Conservation (phyloP, 148 eudicot genomes). For the Diospyros lotus region DNA sequence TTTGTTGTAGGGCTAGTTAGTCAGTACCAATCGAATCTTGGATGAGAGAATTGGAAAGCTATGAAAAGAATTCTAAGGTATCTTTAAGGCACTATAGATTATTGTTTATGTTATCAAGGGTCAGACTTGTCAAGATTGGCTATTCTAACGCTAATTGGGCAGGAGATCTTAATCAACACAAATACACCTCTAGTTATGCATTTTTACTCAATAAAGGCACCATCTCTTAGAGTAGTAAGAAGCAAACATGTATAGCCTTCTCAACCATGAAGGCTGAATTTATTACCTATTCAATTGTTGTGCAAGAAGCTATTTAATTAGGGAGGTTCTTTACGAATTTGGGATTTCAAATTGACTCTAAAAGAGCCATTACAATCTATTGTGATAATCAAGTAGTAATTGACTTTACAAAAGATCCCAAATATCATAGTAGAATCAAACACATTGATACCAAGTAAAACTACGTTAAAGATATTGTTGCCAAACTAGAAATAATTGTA, state of each 20-base stretch:
- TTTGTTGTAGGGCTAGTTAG: neutral
- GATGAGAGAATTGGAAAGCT: neutral
- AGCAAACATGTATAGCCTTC: neutral
- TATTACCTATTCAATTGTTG: neutral
- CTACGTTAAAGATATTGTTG: too few relatives aligned
- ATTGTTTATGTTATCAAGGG: neutral
- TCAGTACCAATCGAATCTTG: neutral
- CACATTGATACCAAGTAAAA: too few relatives aligned
- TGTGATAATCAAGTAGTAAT: neutral
- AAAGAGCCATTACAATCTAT: neutral
- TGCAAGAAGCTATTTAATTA: neutral
- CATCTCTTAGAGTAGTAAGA: neutral
- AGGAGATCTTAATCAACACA: neutral
- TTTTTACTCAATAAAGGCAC: neutral
- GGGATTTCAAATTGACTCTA: neutral
- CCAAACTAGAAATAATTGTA: too few relatives aligned
- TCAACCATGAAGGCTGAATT: neutral
- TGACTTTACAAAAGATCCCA: neutral
- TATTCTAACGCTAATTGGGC: neutral
- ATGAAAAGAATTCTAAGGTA: neutral
- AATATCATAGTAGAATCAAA: neutral
- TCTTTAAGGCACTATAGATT: neutral
- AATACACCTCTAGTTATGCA: neutral
- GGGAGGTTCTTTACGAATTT: neutral
- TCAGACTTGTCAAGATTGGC: neutral